These are phyloP conservation scores for Alternaria incomplexa DNA, from an alignment of 2,329 filamentous ascomycete genomes.

Conservation along the genomic window DNA sequence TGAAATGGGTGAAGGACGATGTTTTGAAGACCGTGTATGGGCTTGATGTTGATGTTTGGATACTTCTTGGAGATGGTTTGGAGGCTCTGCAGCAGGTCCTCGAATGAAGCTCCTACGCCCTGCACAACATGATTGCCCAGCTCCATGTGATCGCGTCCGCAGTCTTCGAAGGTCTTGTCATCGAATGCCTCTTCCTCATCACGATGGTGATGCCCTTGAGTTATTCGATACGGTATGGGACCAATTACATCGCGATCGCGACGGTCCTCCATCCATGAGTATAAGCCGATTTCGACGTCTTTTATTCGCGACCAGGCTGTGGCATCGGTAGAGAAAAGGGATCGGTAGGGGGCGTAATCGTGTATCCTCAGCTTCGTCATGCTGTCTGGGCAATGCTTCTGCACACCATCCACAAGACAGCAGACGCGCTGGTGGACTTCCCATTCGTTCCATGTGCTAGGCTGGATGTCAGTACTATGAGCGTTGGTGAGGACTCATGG, in stretches of 20 bases:
- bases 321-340: constrained; percentile 42
- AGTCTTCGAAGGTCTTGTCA: constrained; percentile 42
- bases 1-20: constrained; percentile 44
- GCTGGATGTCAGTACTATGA: constrained; percentile 10
- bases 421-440: constrained; percentile 47
- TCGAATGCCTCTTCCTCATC: constrained; percentile 46
- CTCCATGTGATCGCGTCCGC: constrained; percentile 42
- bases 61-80: constrained; percentile 39
- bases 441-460: constrained; percentile 46
- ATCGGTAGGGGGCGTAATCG: constrained; percentile 45
- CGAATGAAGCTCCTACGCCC: constrained; percentile 41
- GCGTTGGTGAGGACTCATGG: neutral
- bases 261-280: constrained; percentile 45
- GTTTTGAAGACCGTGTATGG: constrained; percentile 33
- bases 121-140: constrained; percentile 44
- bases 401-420: constrained; percentile 43
- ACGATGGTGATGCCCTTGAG: constrained; percentile 40
- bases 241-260: constrained; percentile 43
- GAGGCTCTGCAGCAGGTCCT: constrained; percentile 40
- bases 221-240: constrained; percentile 42
- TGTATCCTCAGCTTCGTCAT: constrained; percentile 43
- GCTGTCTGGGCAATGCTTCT: constrained; percentile 36
- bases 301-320: constrained; percentile 39
- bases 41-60: constrained; percentile 41
- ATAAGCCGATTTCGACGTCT: constrained; percentile 41